phyloP scores from a whole-genome alignment of 768 basidiomycete genomes.

The Suillus sp. region DNA sequence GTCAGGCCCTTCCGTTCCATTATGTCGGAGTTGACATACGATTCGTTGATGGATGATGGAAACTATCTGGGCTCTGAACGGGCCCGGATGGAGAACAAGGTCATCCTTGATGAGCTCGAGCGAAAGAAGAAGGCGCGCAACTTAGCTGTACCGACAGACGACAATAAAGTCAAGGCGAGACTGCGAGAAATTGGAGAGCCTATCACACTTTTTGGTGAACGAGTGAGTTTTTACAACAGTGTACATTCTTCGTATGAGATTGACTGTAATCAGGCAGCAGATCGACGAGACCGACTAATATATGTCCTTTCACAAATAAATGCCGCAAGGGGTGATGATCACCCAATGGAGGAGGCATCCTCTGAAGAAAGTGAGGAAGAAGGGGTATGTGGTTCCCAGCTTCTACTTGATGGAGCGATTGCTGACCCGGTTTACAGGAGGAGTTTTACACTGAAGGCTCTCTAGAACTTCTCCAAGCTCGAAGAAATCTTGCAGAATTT shows the following conservation, averaged over 20 bases:
- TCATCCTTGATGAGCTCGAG: constrained; percentile 93
- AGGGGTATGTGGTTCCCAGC: constrained; percentile 35
- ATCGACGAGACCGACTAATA: constrained; percentile 92
- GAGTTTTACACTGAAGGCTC: constrained; percentile 97
- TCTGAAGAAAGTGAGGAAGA: constrained; percentile 77
- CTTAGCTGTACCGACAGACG: constrained; percentile 96
- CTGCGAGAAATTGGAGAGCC: constrained; percentile 95
- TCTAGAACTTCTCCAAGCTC: constrained; percentile 81
- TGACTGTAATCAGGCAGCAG: constrained; percentile 70
- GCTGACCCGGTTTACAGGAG: constrained; percentile 48
- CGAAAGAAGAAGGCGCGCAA: constrained; percentile 93
- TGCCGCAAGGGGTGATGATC: constrained; percentile 81
- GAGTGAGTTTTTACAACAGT: constrained; percentile 56
- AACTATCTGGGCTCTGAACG: constrained; percentile 74
- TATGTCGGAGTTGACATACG: constrained; percentile 78
- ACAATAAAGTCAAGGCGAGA: constrained; percentile 86
- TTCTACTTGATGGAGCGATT: background rate
- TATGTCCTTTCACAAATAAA: constrained; percentile 94
- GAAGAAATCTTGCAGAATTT: constrained; percentile 87
- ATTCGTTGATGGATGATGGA: constrained; percentile 78
- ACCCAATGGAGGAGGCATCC: constrained; percentile 69
- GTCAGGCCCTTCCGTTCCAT: constrained; percentile 16
- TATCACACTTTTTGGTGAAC: constrained; percentile 96
- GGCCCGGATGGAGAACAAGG: constrained; percentile 79
- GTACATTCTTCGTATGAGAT: constrained; percentile 14